Evolutionary conservation across 2,329 filamentous ascomycete species (phyloP).

Genomic region (Didymella arachidicola): DNA sequence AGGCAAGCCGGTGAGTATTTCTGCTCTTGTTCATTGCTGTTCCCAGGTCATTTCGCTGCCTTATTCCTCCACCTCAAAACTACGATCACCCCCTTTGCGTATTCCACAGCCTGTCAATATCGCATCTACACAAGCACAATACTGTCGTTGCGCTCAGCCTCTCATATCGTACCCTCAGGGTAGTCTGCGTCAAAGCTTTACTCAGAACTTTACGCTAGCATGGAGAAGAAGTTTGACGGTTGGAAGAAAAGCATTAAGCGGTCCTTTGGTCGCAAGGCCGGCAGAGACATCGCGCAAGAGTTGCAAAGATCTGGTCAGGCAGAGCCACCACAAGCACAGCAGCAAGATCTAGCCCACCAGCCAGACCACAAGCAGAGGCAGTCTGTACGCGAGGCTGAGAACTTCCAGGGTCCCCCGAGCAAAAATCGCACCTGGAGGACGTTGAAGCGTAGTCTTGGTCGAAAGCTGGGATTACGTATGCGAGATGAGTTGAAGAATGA

Average conservation of each 20-base stretch:
- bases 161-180: background rate
- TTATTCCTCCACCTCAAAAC: no score
- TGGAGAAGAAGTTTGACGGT: background rate
- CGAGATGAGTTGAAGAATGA: background rate
- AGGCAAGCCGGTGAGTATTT: no score
- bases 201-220: background rate
- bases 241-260: background rate
- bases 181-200: background rate
- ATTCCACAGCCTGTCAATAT: background rate
- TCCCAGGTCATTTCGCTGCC: no score
- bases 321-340: background rate
- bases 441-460: background rate
- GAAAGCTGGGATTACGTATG: background rate
- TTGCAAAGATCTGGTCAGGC: background rate
- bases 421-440: background rate
- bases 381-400: background rate
- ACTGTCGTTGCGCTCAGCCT: background rate
- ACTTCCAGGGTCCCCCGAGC: background rate
- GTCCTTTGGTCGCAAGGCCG: background rate
- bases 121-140: background rate
- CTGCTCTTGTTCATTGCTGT: no score
- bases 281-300: background rate
- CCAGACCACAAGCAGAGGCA: background rate
- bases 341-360: background rate
- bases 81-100: background rate